These are phyloP conservation scores for Furcasterigmium furcatum DNA, from an alignment of 2,329 filamentous ascomycete species.

Conservation along the genomic window DNA sequence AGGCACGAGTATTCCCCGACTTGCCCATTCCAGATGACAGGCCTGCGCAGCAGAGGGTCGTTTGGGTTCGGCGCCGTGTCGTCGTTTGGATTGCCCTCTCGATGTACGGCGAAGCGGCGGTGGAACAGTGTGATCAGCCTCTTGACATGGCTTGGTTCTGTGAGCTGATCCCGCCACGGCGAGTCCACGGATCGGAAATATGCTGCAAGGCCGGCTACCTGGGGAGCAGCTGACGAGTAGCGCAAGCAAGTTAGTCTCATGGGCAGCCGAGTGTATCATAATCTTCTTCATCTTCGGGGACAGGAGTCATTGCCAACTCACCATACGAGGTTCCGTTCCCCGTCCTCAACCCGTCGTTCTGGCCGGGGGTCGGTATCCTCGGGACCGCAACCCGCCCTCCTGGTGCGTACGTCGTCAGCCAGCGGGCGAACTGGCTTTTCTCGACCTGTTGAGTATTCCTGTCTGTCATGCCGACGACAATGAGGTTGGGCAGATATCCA, in stretches of 20 bases:
- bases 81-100: neutral
- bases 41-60: neutral
- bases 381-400: neutral
- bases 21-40: neutral
- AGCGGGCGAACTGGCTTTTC: neutral
- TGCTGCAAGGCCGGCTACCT: neutral
- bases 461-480: neutral
- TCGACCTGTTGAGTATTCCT: neutral
- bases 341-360: neutral
- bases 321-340: neutral
- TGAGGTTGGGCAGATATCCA: neutral
- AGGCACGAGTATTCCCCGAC: neutral
- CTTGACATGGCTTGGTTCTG: neutral
- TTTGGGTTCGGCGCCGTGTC: neutral
- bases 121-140: slow-evolving; percentile 1
- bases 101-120: neutral
- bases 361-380: neutral
- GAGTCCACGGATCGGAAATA: neutral
- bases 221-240: slow-evolving; percentile 1
- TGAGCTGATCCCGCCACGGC: neutral
- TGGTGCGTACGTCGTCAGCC: neutral
- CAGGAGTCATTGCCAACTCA: neutral
- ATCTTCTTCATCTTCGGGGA: neutral
- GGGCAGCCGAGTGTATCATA: neutral
- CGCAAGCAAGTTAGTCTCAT: too few species aligned